A percentile compares a stretch with the other conserved stretches of the same genome.
Evolutionary conservation across 2,329 filamentous ascomycete species (phyloP).

Genomic region (Trichocomaceae sp.): DNA sequence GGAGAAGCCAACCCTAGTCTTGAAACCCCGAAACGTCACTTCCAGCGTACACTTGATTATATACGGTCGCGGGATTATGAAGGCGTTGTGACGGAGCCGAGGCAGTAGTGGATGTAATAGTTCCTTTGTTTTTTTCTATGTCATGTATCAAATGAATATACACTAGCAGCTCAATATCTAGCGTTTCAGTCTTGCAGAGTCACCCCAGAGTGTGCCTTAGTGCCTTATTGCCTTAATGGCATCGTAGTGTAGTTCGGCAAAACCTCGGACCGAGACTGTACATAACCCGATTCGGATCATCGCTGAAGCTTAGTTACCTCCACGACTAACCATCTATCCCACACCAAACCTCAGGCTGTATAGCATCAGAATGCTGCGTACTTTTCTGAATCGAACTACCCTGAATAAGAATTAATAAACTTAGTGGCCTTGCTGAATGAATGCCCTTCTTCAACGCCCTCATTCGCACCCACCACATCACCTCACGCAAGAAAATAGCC

Average conservation of each 20-base stretch:
- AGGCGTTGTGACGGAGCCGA: slow-evolving; percentile 68
- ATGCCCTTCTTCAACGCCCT: slow-evolving; percentile 49
- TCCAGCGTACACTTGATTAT: slow-evolving; percentile 89
- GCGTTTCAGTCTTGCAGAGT: not conserved
- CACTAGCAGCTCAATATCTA: slow-evolving; percentile 1
- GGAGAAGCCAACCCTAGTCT: slow-evolving; percentile 59
- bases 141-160: slow-evolving; percentile 13
- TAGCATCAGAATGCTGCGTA: too few relatives aligned
- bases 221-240: not conserved
- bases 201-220: too few relatives aligned
- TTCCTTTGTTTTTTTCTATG: slow-evolving; percentile 1
- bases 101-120: slow-evolving; percentile 27
- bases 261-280: slow-evolving; percentile 4
- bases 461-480: slow-evolving; percentile 75
- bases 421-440: too few relatives aligned
- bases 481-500: slow-evolving; percentile 66
- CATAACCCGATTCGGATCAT: too few relatives aligned
- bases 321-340: too few relatives aligned
- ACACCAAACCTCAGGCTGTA: not conserved
- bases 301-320: too few relatives aligned
- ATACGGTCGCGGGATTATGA: slow-evolving; percentile 89
- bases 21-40: slow-evolving; percentile 87
- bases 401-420: too few relatives aligned
- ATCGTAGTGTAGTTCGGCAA: not conserved
- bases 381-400: too few relatives aligned